These are phyloP conservation scores for Calendula officinalis DNA, from an alignment of 129 eudicot genomes.

Conservation along the genomic window DNA sequence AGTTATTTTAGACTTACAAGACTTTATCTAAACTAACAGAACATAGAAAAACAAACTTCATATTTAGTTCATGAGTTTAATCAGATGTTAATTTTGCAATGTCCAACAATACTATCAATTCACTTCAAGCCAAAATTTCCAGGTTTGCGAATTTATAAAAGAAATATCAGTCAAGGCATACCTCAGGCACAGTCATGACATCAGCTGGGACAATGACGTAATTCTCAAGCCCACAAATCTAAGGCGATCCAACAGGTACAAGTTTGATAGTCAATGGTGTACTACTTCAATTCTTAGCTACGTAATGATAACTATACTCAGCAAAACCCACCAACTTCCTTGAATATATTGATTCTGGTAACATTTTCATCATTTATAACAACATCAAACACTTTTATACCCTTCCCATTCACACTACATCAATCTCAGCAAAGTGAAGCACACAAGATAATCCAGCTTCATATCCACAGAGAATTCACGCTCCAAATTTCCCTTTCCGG, in stretches of 20 bases:
- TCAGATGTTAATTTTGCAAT: not conserved
- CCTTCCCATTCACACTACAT: conserved; percentile 68
- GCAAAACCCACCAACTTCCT: conserved; percentile 84
- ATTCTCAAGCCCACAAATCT: conserved; percentile 84
- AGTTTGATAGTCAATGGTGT: conserved; percentile 62
- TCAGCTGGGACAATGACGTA: conserved; percentile 91
- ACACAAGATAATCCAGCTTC: conserved; percentile 76
- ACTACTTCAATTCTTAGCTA: conserved; percentile 73
- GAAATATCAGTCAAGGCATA: conserved; percentile 21
- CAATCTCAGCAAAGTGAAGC: conserved; percentile 96
- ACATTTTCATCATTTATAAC: conserved; percentile 67
- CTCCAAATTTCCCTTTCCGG: conserved; percentile 49
- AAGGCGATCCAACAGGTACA: conserved; percentile 66
- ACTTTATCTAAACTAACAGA: not conserved
- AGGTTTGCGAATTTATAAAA: too few relatives aligned
- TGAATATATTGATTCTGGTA: conserved; percentile 67
- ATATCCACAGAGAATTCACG: conserved; percentile 83
- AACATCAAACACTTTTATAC: conserved; percentile 84
- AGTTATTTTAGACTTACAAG: too few relatives aligned
- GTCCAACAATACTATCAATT: not conserved
- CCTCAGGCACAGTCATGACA: conserved; percentile 76
- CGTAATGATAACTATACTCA: conserved; percentile 62
- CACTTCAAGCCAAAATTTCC: not conserved
- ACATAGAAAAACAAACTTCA: not conserved
- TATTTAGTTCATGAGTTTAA: not conserved